Evolutionary conservation across 371 early-diverging fungal genomes (phyloP).

Genomic region (Mucor racemosus): DNA sequence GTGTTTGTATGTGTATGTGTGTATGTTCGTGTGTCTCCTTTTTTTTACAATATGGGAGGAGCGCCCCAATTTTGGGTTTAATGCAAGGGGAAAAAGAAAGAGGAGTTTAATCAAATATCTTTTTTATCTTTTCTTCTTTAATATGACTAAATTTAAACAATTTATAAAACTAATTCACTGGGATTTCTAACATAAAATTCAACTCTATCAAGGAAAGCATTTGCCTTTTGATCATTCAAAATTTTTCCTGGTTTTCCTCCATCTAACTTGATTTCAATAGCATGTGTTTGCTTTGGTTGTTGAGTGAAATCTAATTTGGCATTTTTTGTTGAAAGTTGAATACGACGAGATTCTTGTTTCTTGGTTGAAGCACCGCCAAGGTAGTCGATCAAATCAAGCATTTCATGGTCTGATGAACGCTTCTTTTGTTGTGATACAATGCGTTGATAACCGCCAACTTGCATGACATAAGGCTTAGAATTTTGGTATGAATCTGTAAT

Average conservation of each 20-base stretch:
- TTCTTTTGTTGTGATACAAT: slow-evolving; percentile 11
- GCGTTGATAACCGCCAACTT: slow-evolving; percentile 28
- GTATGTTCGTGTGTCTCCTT: neutral
- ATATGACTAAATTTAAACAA: slow-evolving; percentile 2
- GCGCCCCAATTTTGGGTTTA: slow-evolving; percentile 2
- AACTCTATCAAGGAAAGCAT: slow-evolving; percentile 52
- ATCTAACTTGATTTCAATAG: slow-evolving; percentile 43
- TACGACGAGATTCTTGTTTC: slow-evolving; percentile 18
- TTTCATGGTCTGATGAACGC: slow-evolving; percentile 24
- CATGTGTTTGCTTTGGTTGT: slow-evolving; percentile 23
- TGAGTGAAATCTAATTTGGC: slow-evolving; percentile 25
- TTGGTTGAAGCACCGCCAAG: slow-evolving; percentile 32
- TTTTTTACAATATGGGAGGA: neutral
- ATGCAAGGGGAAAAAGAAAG: neutral
- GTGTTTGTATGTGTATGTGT: too few species aligned
- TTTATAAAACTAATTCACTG: slow-evolving; percentile 35
- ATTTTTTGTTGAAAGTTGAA: slow-evolving; percentile 26
- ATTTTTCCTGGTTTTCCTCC: slow-evolving; percentile 44
- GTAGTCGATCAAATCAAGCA: slow-evolving; percentile 48
- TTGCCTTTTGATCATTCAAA: slow-evolving; percentile 42
- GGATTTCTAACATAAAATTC: slow-evolving; percentile 56
- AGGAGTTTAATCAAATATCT: neutral
- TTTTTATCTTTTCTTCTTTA: neutral
- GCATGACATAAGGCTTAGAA: slow-evolving; percentile 46
- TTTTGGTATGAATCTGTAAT: slow-evolving; percentile 47